Conservation (phyloP, 805 yeast genomes). For the Starmerella potacharoeniae region DNA sequence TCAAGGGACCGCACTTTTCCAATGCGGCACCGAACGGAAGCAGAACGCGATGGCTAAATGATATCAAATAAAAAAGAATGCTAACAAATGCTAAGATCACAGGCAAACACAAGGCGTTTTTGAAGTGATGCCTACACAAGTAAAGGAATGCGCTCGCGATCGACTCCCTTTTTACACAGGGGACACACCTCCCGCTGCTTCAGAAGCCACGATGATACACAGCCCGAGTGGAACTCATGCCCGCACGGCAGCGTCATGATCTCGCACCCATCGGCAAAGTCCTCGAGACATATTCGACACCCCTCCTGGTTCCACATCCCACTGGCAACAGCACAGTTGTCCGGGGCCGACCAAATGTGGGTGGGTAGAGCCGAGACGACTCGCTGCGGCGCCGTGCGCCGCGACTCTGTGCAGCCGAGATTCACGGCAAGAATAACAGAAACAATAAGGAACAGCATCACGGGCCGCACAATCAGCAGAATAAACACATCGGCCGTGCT, state of each 20-base stretch:
- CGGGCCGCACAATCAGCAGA: constrained; percentile 32
- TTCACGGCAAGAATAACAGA: constrained; percentile 29
- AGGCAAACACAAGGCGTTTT: too few species aligned
- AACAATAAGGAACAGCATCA: constrained; percentile 31
- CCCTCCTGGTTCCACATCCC: constrained; percentile 20
- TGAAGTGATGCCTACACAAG: neutral
- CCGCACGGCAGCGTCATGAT: constrained; percentile 48
- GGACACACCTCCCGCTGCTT: constrained; percentile 47
- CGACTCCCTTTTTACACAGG: constrained; percentile 39
- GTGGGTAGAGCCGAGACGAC: constrained; percentile 31
- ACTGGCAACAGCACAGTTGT: neutral
- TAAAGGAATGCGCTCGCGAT: constrained; percentile 9
- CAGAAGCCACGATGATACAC: constrained; percentile 51
- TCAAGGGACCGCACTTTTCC: too few species aligned
- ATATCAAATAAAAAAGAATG: too few species aligned
- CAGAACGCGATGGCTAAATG: too few species aligned
- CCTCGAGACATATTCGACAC: constrained; percentile 51
- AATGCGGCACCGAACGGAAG: too few species aligned
- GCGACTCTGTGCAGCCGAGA: constrained; percentile 27
- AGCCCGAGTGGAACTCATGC: constrained; percentile 48
- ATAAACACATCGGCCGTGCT: constrained; percentile 30
- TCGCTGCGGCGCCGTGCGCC: constrained; percentile 31
- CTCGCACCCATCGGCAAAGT: constrained; percentile 38
- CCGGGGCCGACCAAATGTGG: constrained; percentile 25
- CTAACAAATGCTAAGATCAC: neutral